Conservation (phyloP, 2,329 filamentous ascomycete species). For the Sclerotinia minor region DNA sequence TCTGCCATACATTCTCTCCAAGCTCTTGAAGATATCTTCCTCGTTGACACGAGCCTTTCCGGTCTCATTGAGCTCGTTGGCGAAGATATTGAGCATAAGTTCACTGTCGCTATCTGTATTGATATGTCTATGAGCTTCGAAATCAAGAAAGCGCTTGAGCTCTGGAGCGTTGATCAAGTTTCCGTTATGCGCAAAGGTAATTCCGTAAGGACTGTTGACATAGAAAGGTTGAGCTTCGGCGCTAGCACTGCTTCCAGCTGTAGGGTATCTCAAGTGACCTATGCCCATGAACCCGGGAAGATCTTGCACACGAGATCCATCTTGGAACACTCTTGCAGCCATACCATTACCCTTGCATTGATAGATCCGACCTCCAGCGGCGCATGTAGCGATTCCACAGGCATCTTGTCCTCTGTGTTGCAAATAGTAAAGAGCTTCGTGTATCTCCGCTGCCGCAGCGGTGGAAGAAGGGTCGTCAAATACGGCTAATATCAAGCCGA, state of each 20-base stretch:
- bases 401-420: conserved; percentile 83
- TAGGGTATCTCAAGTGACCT: conserved; percentile 85
- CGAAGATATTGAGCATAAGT: conserved; percentile 85
- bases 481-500: conserved; percentile 61
- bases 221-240: conserved; percentile 92
- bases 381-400: conserved; percentile 77
- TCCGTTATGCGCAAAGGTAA: conserved; percentile 81
- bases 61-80: conserved; percentile 75
- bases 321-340: conserved; percentile 80
- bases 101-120: conserved; percentile 90
- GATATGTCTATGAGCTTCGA: conserved; percentile 44
- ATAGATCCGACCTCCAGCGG: conserved; percentile 74
- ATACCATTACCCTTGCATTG: conserved; percentile 91
- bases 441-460: conserved; percentile 63
- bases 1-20: conserved; percentile 69
- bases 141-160: conserved; percentile 56
- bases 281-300: conserved; percentile 85
- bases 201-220: conserved; percentile 82
- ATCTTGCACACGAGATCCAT: conserved; percentile 71
- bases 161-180: conserved; percentile 80
- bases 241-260: conserved; percentile 78
- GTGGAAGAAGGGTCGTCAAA: conserved; percentile 48
- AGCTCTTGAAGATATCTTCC: conserved; percentile 72
- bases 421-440: conserved; percentile 71
- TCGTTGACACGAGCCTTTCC: conserved; percentile 78